Conservation (phyloP, 495 filamentous ascomycete genomes). For the Hyphodiscus hymeniophilus region DNA sequence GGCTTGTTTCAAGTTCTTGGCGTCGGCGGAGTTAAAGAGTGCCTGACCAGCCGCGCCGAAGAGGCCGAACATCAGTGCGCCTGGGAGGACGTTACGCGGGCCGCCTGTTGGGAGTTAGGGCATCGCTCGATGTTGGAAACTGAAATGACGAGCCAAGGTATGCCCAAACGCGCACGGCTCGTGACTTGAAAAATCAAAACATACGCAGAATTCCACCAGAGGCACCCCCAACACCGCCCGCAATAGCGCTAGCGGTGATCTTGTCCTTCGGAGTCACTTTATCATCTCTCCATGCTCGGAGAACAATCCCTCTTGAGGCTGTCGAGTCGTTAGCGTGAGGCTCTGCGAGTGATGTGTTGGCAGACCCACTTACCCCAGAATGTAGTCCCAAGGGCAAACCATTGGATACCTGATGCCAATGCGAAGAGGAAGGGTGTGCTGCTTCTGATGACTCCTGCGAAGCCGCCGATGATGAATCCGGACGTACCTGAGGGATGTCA, state of each 20-base stretch:
- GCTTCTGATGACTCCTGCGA: conserved; percentile 60
- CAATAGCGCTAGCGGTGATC: conserved; percentile 54
- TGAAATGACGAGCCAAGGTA: no score
- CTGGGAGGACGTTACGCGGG: conserved; percentile 41
- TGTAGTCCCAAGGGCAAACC: conserved; percentile 64
- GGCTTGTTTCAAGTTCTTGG: neutral
- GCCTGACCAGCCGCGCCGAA: conserved; percentile 31
- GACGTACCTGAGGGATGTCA: conserved; percentile 17
- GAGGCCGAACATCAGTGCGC: conserved; percentile 46
- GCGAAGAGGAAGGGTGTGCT: conserved; percentile 61
- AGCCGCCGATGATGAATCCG: conserved; percentile 19
- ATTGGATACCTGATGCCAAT: conserved; percentile 64
- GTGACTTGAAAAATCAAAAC: no score
- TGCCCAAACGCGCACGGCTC: no score
- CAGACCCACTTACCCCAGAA: conserved; percentile 57
- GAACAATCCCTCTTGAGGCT: conserved; percentile 31
- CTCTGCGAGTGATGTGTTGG: neutral
- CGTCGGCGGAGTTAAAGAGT: conserved; percentile 16
- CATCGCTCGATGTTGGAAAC: no score
- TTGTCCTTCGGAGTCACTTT: conserved; percentile 44
- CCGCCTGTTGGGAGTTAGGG: no score
- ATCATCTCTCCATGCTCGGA: conserved; percentile 31
- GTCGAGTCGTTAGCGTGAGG: neutral
- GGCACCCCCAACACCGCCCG: conserved; percentile 62
- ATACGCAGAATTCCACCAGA: conserved; percentile 59